Evolutionary conservation across 495 filamentous ascomycete species (phyloP).

Genomic region (Penicillium ucsense): DNA sequence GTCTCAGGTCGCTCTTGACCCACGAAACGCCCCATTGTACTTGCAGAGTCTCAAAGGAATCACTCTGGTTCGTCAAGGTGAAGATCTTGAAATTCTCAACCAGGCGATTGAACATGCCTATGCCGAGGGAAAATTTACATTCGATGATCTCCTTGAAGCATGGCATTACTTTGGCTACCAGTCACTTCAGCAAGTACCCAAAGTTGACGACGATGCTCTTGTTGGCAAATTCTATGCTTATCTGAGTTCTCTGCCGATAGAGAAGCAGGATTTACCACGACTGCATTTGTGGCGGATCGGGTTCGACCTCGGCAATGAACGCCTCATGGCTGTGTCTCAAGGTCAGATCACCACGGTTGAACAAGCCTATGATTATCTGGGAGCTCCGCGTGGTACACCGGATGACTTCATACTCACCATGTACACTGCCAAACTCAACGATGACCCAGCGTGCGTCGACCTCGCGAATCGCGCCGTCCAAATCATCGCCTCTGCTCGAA

Average conservation of each 20-base stretch:
- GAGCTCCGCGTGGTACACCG: constrained; percentile 35
- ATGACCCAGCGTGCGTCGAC: constrained; percentile 38
- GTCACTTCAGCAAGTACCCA: constrained; percentile 24
- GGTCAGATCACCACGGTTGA: constrained; percentile 44
- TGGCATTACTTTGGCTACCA: constrained; percentile 40
- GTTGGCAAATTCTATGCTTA: constrained; percentile 48
- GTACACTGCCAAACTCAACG: constrained; percentile 46
- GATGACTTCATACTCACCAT: constrained; percentile 54
- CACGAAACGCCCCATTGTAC: constrained; percentile 19
- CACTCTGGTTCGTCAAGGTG: constrained; percentile 21
- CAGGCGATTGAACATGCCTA: constrained; percentile 30
- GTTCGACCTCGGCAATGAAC: constrained; percentile 37
- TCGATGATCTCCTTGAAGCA: constrained; percentile 45
- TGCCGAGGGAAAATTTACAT: constrained; percentile 34
- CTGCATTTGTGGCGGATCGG: constrained; percentile 48
- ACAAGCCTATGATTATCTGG: constrained; percentile 51
- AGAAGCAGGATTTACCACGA: constrained; percentile 35
- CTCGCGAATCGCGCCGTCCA: constrained; percentile 44
- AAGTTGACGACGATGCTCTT: constrained; percentile 45
- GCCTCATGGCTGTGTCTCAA: constrained; percentile 33
- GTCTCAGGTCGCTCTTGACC: constrained; percentile 28
- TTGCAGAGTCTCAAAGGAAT: constrained; percentile 30
- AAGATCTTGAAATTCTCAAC: constrained; percentile 26
- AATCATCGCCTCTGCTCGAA: constrained; percentile 46
- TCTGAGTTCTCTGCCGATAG: constrained; percentile 35